Base-by-base conservation (phyloP, 257 asterid species). In the Linaria vulgaris region DNA sequence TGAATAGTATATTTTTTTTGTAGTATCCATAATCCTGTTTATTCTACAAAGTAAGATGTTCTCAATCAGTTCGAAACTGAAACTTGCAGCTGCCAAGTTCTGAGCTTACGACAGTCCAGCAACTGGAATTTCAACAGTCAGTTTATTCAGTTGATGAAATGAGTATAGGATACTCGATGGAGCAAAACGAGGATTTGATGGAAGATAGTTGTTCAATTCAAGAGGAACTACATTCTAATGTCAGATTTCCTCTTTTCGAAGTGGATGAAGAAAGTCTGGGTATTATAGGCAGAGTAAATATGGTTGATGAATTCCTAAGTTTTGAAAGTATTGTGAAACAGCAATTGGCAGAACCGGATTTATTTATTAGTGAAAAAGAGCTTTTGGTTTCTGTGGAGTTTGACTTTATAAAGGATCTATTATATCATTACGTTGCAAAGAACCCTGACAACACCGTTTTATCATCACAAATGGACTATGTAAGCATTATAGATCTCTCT, bases 221-320 rank as follows among this genome's bases (percentile, higher is more conserved):
- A 70, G 91, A 79, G 58, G 67, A 70, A 60, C 54, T 19, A 57
- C 59, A 44, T 56, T 64, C 77, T 72, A 58, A 66, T 58, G 50
- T 39, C 34, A 24, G 61, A 38, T 85, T 92, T 78, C 95, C 88
- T 61, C 85, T 74, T 68, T 79, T 85, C 69, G 96, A 87, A 79
- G 79, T 85, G 65, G 79, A 81, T 31, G 81, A 74, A 76, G 85
- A 83, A 62, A 63, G 79, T 69, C 69, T 81, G 71, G 80, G 72
- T 57, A 69, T 77, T 65, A 71, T 59, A 52, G 80, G 63, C 39
- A 77, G 70, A 61, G 70, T 34, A 52, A 58, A 61, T 51, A 52
- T 48, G 30, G 61, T 67, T 71, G 83, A 81, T 70, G 85, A 79
- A 67, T 60, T 75, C 74, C 72, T 63, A 72, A 61, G 65, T 55